Conservation (phyloP, 2,329 filamentous ascomycete genomes). For the Xylariaceae sp. region DNA sequence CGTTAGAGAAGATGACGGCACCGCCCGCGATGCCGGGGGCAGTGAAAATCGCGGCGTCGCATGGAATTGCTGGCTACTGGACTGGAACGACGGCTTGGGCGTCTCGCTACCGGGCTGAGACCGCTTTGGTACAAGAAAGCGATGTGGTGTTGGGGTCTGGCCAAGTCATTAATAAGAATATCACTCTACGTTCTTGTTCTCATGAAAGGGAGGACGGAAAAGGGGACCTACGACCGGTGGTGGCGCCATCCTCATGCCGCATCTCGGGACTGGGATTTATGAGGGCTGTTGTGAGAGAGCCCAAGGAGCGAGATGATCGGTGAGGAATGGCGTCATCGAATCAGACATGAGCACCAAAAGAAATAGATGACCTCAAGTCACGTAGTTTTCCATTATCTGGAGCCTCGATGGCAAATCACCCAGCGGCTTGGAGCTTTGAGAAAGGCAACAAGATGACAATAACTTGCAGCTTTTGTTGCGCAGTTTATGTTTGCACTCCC, state of each 20-base stretch:
- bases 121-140: constrained; percentile 33
- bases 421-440: not conserved
- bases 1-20: constrained; percentile 23
- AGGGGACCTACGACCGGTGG: constrained; percentile 26
- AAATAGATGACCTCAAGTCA: not conserved
- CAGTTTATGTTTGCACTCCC: not conserved
- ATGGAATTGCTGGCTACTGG: constrained; percentile 32
- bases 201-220: not conserved
- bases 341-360: constrained; percentile 2
- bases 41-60: constrained; percentile 34
- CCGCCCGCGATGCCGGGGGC: constrained; percentile 29
- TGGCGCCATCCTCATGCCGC: constrained; percentile 22
- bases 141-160: constrained; percentile 34
- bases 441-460: not conserved
- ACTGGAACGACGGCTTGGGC: constrained; percentile 26
- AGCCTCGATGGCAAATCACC: not conserved
- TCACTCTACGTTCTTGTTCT: not conserved
- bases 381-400: not conserved
- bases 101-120: constrained; percentile 28
- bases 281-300: not conserved
- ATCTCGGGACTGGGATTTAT: constrained; percentile 4
- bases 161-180: constrained; percentile 1
- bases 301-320: not conserved
- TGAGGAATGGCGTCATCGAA: constrained; percentile 16
- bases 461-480: not conserved